phyloP scores from a whole-genome alignment of 1,284 basidiomycete species.

The Xerocomus alliaceus region DNA sequence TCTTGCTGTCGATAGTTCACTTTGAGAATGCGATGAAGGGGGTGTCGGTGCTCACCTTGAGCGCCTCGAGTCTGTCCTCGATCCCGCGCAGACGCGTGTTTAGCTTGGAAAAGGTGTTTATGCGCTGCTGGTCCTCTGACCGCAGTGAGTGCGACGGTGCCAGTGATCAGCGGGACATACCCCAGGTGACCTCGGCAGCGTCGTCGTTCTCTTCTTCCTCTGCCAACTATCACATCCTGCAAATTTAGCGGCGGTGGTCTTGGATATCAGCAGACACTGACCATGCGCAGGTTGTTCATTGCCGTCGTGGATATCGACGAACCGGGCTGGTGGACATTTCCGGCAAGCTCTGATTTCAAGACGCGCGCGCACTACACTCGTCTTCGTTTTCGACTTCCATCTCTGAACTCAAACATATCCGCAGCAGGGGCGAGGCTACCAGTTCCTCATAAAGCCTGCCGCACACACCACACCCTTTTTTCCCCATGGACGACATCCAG shows the following conservation, averaged over 20 bases:
- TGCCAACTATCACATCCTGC: slow-evolving; percentile 53
- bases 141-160: neutral
- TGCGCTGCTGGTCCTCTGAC: slow-evolving; percentile 87
- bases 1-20: slow-evolving; percentile 78
- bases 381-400: no score
- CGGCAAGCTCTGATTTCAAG: no score
- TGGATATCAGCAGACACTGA: slow-evolving; percentile 29
- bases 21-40: no score
- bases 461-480: no score
- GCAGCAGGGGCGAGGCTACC: no score
- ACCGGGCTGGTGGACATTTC: no score
- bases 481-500: slow-evolving; percentile 8
- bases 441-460: no score
- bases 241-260: neutral
- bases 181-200: slow-evolving; percentile 91
- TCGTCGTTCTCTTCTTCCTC: slow-evolving; percentile 84
- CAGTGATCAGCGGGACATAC: slow-evolving; percentile 60
- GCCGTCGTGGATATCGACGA: no score
- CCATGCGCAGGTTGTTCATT: slow-evolving; percentile 63
- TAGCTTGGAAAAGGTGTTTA: slow-evolving; percentile 92
- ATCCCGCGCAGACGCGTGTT: slow-evolving; percentile 80
- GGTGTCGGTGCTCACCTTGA: slow-evolving; percentile 60
- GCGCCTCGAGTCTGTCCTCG: slow-evolving; percentile 72
- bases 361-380: no score
- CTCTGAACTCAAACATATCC: no score